Percentiles rank a stretch among this genome's conserved stretches.
phyloP scores from a whole-genome alignment of 106 monocot genomes.

The Ottelia alismoides region DNA sequence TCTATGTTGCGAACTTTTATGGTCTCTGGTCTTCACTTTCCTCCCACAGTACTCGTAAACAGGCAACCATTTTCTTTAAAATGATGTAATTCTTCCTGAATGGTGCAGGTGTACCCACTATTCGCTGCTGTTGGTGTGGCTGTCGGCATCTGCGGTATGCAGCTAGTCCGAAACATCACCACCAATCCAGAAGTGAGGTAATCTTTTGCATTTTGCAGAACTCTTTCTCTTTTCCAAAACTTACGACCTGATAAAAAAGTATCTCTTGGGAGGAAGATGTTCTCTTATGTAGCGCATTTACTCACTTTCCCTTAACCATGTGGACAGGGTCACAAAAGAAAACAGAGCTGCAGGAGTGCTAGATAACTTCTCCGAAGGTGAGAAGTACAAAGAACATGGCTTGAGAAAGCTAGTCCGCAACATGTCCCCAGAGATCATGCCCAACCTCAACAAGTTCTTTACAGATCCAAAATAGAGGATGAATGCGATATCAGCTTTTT shows the following conservation, averaged over 20 bases:
- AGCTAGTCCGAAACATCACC: constrained; percentile 25
- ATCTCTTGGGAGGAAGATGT: too few species aligned
- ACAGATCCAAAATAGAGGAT: not conserved
- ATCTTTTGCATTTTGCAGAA: too few species aligned
- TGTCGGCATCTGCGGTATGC: constrained; percentile 34
- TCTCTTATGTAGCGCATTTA: too few species aligned
- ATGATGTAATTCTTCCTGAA: not conserved
- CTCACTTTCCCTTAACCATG: too few species aligned
- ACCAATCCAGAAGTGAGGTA: constrained; percentile 53
- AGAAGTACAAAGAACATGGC: not conserved
- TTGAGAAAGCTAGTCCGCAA: not conserved
- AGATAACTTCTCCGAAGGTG: not conserved
- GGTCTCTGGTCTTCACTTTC: too few species aligned
- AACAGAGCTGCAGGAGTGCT: not conserved
- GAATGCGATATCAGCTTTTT: too few species aligned
- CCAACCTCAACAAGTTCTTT: not conserved
- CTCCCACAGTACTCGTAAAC: too few species aligned
- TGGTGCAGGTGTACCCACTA: constrained; percentile 35
- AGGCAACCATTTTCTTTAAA: too few species aligned
- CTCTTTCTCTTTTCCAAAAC: too few species aligned
- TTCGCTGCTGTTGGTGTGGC: constrained; percentile 43
- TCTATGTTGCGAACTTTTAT: too few species aligned
- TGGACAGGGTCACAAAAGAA: not conserved
- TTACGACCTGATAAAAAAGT: too few species aligned
- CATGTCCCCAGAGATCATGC: not conserved